Evolutionary conservation across 768 basidiomycete species (phyloP).

Genomic region (Galerina sulciceps): DNA sequence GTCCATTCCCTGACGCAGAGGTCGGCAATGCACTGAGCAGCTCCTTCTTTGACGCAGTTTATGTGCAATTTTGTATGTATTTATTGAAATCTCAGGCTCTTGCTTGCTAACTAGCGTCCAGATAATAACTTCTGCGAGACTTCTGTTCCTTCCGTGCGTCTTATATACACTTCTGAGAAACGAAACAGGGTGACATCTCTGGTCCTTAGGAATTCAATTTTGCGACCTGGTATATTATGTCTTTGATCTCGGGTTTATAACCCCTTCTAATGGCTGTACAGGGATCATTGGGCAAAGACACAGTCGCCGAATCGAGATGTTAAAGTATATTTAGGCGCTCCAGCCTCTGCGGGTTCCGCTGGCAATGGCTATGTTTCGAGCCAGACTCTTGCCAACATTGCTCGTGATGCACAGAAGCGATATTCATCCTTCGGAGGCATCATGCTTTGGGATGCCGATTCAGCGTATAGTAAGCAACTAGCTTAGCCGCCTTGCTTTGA

Average conservation of each 20-base stretch:
- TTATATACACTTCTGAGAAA: slow-evolving; percentile 8
- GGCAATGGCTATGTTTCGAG: slow-evolving; percentile 56
- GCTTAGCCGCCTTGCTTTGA: not conserved
- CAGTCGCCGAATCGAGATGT: slow-evolving; percentile 59
- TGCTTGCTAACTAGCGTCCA: slow-evolving; percentile 12
- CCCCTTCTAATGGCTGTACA: slow-evolving; percentile 9
- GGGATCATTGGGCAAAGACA: slow-evolving; percentile 68
- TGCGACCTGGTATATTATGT: slow-evolving; percentile 39
- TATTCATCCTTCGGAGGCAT: slow-evolving; percentile 67
- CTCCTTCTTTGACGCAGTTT: slow-evolving; percentile 70
- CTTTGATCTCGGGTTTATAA: not conserved
- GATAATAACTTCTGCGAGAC: slow-evolving; percentile 65
- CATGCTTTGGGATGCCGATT: slow-evolving; percentile 50
- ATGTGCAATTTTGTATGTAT: slow-evolving; percentile 67
- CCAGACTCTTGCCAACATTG: slow-evolving; percentile 45
- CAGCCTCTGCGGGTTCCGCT: slow-evolving; percentile 54
- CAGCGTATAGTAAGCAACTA: slow-evolving; percentile 41
- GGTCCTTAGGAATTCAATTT: slow-evolving; percentile 54
- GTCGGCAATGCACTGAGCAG: slow-evolving; percentile 62
- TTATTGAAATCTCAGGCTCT: slow-evolving; percentile 1
- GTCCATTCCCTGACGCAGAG: slow-evolving; percentile 71
- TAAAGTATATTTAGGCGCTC: slow-evolving; percentile 65
- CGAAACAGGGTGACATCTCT: slow-evolving; percentile 2
- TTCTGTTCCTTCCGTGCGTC: slow-evolving; percentile 39
- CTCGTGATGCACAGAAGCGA: slow-evolving; percentile 45